Conservation (phyloP, 352 stramenopile genomes). For the Pythium angustatum region DNA sequence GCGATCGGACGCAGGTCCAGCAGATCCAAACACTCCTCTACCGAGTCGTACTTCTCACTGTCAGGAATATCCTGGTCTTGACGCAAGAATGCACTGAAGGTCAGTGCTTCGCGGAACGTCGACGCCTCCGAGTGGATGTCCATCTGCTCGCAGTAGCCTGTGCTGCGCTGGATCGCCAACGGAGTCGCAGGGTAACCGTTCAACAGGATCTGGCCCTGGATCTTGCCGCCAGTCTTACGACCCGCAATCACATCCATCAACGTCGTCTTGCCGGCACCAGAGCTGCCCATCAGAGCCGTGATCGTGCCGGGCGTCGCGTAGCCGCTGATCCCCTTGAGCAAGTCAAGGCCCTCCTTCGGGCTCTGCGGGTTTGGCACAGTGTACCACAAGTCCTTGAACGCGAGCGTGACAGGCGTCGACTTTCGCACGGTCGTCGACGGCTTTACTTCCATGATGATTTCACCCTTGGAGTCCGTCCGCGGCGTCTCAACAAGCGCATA, state of each 20-base stretch:
- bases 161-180: slow-evolving; percentile 28
- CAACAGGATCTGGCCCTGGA: slow-evolving; percentile 53
- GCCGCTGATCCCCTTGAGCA: slow-evolving; percentile 40
- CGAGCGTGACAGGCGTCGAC: slow-evolving; percentile 30
- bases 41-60: slow-evolving; percentile 29
- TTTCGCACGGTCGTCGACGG: not conserved
- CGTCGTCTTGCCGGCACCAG: slow-evolving; percentile 85
- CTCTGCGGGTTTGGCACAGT: slow-evolving; percentile 31
- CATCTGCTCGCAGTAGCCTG: slow-evolving; percentile 35
- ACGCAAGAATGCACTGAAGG: slow-evolving; percentile 58
- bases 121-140: slow-evolving; percentile 30
- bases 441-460: slow-evolving; percentile 17
- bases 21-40: slow-evolving; percentile 32
- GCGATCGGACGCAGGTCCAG: slow-evolving; percentile 31
- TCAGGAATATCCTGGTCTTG: slow-evolving; percentile 25
- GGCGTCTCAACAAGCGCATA: slow-evolving; percentile 24
- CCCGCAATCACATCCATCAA: slow-evolving; percentile 91
- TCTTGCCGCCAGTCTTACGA: slow-evolving; percentile 82
- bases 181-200: slow-evolving; percentile 34
- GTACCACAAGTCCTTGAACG: slow-evolving; percentile 40
- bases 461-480: slow-evolving; percentile 4
- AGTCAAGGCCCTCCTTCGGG: slow-evolving; percentile 42
- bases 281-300: slow-evolving; percentile 47
- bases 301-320: slow-evolving; percentile 39
- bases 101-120: slow-evolving; percentile 28